A percentile compares a stretch with the other conserved stretches of the same genome.
phyloP scores from a whole-genome alignment of 2,329 filamentous ascomycete species.

The Fusarium armeniacum region DNA sequence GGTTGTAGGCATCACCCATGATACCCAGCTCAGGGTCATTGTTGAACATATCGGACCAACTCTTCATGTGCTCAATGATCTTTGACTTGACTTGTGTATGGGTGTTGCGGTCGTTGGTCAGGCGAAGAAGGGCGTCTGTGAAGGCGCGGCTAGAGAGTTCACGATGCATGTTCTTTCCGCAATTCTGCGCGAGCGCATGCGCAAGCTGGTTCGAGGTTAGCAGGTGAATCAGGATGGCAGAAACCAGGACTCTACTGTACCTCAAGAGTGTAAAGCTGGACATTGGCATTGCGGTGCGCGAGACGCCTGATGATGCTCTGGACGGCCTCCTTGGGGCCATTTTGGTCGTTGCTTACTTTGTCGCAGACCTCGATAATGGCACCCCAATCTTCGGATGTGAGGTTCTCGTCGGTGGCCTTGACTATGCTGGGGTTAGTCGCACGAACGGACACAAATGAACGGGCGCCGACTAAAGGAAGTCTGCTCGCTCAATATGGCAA shows the following conservation, averaged over 20 bases:
- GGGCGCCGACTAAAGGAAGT: not conserved
- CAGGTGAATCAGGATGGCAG: not conserved
- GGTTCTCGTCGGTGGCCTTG: conserved; percentile 95
- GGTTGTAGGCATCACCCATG: conserved; percentile 95
- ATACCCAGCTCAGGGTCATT: conserved; percentile 92
- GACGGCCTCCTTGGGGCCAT: conserved; percentile 84
- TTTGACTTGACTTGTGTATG: conserved; percentile 97
- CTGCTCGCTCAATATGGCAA: not conserved
- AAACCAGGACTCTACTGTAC: conserved; percentile 58
- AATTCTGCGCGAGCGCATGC: conserved; percentile 93
- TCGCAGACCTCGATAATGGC: conserved; percentile 75
- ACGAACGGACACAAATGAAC: conserved; percentile 1
- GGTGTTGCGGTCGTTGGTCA: conserved; percentile 94
- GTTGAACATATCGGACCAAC: conserved; percentile 95
- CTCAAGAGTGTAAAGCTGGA: conserved; percentile 94
- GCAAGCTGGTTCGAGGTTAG: conserved; percentile 71
- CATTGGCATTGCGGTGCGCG: conserved; percentile 94
- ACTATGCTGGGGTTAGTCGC: conserved; percentile 57
- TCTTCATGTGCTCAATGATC: conserved; percentile 95
- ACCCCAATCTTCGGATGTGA: conserved; percentile 83
- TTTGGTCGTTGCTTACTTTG: conserved; percentile 67
- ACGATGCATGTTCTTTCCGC: conserved; percentile 86
- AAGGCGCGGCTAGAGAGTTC: conserved; percentile 93
- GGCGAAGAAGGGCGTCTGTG: conserved; percentile 90
- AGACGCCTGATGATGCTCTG: conserved; percentile 92